phyloP scores from a whole-genome alignment of 371 early-diverging fungal species.

The Rhizopus sp. region DNA sequence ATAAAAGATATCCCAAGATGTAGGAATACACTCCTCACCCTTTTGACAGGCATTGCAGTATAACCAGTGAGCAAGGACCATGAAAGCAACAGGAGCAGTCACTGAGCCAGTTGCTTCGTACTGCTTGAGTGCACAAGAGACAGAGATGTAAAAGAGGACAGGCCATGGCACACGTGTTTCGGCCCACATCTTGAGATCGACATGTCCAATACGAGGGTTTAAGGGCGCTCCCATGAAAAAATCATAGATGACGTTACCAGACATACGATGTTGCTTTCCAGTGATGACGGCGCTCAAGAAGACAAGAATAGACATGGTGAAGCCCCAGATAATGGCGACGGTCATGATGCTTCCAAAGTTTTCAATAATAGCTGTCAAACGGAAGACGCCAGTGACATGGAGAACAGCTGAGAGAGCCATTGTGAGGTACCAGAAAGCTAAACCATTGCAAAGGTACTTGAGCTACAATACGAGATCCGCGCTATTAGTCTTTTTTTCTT shows the following conservation, averaged over 20 bases:
- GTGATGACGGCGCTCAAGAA: slow-evolving; percentile 36
- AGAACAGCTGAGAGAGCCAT: slow-evolving; percentile 47
- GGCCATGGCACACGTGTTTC: slow-evolving; percentile 82
- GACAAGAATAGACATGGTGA: slow-evolving; percentile 47
- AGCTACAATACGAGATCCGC: slow-evolving; percentile 27
- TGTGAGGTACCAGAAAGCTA: slow-evolving; percentile 58
- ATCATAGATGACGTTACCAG: slow-evolving; percentile 80
- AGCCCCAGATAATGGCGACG: slow-evolving; percentile 60
- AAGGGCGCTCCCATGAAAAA: slow-evolving; percentile 73
- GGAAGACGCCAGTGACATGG: slow-evolving; percentile 55
- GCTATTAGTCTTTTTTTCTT: neutral
- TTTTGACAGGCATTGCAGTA: slow-evolving; percentile 76
- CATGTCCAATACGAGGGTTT: slow-evolving; percentile 75
- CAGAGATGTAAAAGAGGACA: slow-evolving; percentile 68
- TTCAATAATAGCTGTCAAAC: slow-evolving; percentile 58
- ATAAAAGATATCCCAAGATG: slow-evolving; percentile 71
- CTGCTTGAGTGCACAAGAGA: slow-evolving; percentile 71
- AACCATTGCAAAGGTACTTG: slow-evolving; percentile 63
- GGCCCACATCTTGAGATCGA: slow-evolving; percentile 87
- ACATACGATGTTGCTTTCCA: slow-evolving; percentile 60
- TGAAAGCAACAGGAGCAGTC: slow-evolving; percentile 68
- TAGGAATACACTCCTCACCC: slow-evolving; percentile 78
- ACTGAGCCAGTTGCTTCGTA: slow-evolving; percentile 63
- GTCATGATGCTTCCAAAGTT: slow-evolving; percentile 67
- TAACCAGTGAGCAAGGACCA: slow-evolving; percentile 75